phyloP scores from a whole-genome alignment of 768 basidiomycete genomes.

The Clathrus columnatus region DNA sequence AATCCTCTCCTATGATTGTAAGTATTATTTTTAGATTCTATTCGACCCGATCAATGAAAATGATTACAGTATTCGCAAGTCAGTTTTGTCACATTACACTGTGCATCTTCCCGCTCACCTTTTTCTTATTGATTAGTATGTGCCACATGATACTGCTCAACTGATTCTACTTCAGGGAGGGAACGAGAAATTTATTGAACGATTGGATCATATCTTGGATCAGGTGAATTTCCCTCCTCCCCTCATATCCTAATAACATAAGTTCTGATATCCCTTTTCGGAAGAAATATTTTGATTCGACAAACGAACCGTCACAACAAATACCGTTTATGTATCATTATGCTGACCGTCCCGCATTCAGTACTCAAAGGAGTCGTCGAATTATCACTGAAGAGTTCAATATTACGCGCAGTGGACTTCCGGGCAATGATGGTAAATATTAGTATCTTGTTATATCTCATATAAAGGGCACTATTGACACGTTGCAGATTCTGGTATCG shows the following conservation, averaged over 20 bases:
- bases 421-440: constrained; percentile 53
- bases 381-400: constrained; percentile 50
- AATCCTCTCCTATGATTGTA: constrained; percentile 53
- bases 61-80: constrained; percentile 47
- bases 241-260: neutral
- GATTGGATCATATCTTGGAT: constrained; percentile 51
- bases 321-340: constrained; percentile 69
- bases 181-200: constrained; percentile 38
- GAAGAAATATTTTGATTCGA: constrained; percentile 52
- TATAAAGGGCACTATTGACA: neutral
- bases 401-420: constrained; percentile 45
- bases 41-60: neutral
- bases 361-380: constrained; percentile 47
- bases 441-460: neutral
- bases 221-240: constrained; percentile 25
- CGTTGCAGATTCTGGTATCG: constrained; percentile 15
- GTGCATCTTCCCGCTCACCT: neutral
- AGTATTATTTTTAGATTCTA: constrained; percentile 15
- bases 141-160: constrained; percentile 56
- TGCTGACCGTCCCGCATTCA: constrained; percentile 48
- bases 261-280: too few relatives aligned
- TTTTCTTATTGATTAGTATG: constrained; percentile 48
- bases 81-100: too few relatives aligned
- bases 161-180: constrained; percentile 57
- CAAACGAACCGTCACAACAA: constrained; percentile 58